Conservation (phyloP, 257 asterid species). For the Nicotiana otophora region DNA sequence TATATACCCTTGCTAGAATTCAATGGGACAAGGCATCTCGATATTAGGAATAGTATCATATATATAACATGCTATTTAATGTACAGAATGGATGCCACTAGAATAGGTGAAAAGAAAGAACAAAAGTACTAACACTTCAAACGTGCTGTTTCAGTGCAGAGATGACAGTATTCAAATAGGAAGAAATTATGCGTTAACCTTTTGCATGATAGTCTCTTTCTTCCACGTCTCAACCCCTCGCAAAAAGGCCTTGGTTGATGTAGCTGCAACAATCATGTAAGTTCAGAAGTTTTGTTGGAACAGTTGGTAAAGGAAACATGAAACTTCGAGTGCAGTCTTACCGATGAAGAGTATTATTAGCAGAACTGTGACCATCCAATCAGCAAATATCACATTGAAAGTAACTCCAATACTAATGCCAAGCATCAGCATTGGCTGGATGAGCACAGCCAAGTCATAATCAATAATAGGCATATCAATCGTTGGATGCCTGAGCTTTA, state of each 20-base stretch:
- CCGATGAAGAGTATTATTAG: conserved; percentile 81
- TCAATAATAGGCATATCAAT: conserved; percentile 89
- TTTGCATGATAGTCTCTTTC: conserved; percentile 74
- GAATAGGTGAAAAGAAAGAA: neutral
- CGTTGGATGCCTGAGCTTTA: conserved; percentile 87
- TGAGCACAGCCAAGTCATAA: conserved; percentile 90
- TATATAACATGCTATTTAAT: neutral
- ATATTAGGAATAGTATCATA: neutral
- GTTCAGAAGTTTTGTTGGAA: conserved; percentile 9
- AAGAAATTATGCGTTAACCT: conserved; percentile 29
- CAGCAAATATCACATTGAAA: conserved; percentile 88
- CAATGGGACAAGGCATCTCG: neutral
- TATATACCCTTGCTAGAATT: neutral
- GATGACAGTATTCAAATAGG: neutral
- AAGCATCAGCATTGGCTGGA: conserved; percentile 97
- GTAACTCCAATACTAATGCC: conserved; percentile 96
- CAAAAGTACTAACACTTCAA: neutral
- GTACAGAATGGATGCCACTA: neutral
- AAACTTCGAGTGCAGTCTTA: conserved; percentile 20
- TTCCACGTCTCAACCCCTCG: conserved; percentile 95
- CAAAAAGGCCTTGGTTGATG: conserved; percentile 83
- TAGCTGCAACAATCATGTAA: conserved; percentile 40
- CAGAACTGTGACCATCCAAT: conserved; percentile 98
- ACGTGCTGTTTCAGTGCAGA: neutral
- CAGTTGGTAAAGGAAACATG: neutral